phyloP scores from a whole-genome alignment of 108 stramenopile species.

The Pseudonitzschia pungens region DNA sequence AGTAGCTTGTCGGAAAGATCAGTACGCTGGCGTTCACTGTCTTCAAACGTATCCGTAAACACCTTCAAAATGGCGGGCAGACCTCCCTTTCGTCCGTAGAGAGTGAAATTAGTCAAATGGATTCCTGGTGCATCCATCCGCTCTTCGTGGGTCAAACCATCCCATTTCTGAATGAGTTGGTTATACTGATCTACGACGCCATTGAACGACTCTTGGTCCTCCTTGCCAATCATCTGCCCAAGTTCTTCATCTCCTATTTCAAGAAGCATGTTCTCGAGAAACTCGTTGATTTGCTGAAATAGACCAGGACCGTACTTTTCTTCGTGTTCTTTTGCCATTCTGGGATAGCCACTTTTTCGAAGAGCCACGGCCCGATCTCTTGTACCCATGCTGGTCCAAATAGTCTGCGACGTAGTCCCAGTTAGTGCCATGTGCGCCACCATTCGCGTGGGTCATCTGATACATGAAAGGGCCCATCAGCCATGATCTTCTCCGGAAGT shows the following conservation, averaged over 20 bases:
- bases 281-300: slow-evolving; percentile 42
- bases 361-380: slow-evolving; percentile 51
- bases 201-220: not conserved
- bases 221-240: not conserved
- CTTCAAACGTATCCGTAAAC: slow-evolving; percentile 10
- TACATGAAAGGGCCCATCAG: slow-evolving; percentile 72
- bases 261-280: slow-evolving; percentile 15
- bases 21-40: not conserved
- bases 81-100: slow-evolving; percentile 25
- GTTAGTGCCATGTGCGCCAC: slow-evolving; percentile 72
- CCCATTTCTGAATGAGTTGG: not conserved
- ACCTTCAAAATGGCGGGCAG: slow-evolving; percentile 11
- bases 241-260: slow-evolving; percentile 3
- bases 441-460: slow-evolving; percentile 52
- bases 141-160: slow-evolving; percentile 17
- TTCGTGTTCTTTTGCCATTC: slow-evolving; percentile 83
- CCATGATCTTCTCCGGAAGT: slow-evolving; percentile 66
- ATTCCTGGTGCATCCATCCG: slow-evolving; percentile 13
- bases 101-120: slow-evolving; percentile 14
- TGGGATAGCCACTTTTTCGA: slow-evolving; percentile 57
- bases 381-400: slow-evolving; percentile 33
- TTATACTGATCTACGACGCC: not conserved
- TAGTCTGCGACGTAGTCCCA: slow-evolving; percentile 79
- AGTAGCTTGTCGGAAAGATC: slow-evolving; percentile 9
- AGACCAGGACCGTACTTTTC: slow-evolving; percentile 73